A percentile compares a stretch with the other conserved stretches of the same genome.
These are phyloP conservation scores for Phytophthora sojae DNA, from an alignment of 352 stramenopile species.

Conservation along the genomic window DNA sequence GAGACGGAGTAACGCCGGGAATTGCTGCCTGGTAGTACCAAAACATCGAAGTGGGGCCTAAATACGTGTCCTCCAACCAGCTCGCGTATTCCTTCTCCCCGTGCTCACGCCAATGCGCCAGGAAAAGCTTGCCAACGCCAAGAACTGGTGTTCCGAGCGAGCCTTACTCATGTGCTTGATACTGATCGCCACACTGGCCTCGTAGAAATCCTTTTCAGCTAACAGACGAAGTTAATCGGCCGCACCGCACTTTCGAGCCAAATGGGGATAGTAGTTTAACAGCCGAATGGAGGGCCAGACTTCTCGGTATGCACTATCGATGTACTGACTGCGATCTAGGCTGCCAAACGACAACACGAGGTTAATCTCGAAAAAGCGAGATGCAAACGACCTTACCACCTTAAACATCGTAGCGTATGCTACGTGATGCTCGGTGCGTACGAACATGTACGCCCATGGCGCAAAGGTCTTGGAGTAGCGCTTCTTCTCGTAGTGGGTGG, in stretches of 20 bases:
- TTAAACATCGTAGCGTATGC: not conserved
- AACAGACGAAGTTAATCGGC: not conserved
- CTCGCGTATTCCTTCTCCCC: too few species aligned
- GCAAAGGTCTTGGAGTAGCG: not conserved
- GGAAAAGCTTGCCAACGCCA: too few species aligned
- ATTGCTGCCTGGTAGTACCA: too few species aligned
- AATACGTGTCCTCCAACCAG: too few species aligned
- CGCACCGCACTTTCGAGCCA: not conserved
- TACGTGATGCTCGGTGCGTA: not conserved
- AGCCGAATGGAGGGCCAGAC: not conserved
- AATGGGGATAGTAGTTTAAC: not conserved
- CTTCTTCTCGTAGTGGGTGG: not conserved
- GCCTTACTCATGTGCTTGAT: not conserved
- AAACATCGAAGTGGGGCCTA: too few species aligned
- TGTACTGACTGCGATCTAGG: not conserved
- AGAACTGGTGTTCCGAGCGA: too few species aligned
- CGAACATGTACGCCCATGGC: not conserved
- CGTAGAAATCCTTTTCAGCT: not conserved
- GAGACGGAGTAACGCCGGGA: too few species aligned
- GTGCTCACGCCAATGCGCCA: too few species aligned
- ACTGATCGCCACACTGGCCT: not conserved
- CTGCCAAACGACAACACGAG: not conserved
- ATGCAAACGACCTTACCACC: not conserved
- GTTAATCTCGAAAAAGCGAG: not conserved
- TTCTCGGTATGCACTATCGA: not conserved